Evolutionary conservation across 2,329 filamentous ascomycete genomes (phyloP), one percentile per base, ranked within the genome.

Genomic region (Aspergillus quadrilineatus): DNA sequence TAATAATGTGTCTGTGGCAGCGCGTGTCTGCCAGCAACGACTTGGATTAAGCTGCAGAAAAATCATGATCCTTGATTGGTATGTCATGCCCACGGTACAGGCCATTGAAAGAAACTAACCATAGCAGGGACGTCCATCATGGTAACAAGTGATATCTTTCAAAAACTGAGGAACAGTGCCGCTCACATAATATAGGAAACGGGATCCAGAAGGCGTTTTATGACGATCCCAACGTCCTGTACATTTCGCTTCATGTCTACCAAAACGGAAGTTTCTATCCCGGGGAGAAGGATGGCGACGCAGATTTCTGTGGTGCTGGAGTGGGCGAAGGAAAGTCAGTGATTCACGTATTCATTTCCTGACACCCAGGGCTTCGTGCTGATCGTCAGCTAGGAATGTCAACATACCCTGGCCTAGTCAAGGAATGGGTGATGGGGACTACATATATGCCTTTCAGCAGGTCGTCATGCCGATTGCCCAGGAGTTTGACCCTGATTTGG

Each of bases 201-300:
- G 94, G 94, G 9, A 89, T 96, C 29, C 94, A 99, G 69, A 92
- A 96, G 68, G 93, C 95, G 50, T 97, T 97, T 67, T 97, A 97
- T 70, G 80, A 92, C 37, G 90, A 99, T 65, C 90, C 93, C 0
- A 97, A 97, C 66, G 87, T 99, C 15, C 84, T 99, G 2, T 99
- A 99, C 72, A 91, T 99, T 53, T 99, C 94, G 0, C 76, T 97
- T 6, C 94, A 99, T 67, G 92, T 97, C 22, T 94, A 94, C 68
- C 82, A 86, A 56, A 85, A 90, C 60, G 93, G 92, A 1, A 76
- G 76, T 0, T 99, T 97, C 72, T 99, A 99, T 67, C 94, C 94
- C 1, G 78, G 80, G 49, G 77, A 81, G 5, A 73, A 75, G 2
- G 83, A 85, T 59, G 86, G 83, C 39, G 80, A 87, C 60, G 80